Base-by-base conservation (phyloP, 805 yeast genomes). In the Candida nitratophila region DNA sequence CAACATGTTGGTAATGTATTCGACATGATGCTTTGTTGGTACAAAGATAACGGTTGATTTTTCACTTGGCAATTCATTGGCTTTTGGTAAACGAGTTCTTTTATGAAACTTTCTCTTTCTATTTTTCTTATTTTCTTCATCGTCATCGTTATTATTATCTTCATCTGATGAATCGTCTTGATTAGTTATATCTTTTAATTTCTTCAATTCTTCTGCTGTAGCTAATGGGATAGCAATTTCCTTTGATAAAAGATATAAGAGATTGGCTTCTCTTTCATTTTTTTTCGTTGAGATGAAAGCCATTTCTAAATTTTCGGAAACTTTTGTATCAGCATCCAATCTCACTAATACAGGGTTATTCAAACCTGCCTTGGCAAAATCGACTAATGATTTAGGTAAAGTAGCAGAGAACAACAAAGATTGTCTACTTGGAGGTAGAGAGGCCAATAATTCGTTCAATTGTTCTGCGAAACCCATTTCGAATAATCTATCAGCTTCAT, bases 11-110 rank as follows among this genome's bases (percentile, higher is more conserved):
- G 91, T 71, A 41, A 93, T 73, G 60, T 88, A 95, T 65, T 93
- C 99, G 20, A 93, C 99, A 65, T 93, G 99, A 66, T 93, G 99
- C 66, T 89, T 85, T 0, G 99, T 93, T 39, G 98, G 99, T 8
- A 88, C 97, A 55, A 93, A 93, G 2, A 93, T 76, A 52, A 93
- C 89, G 1, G 99, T 93, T 4, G 98, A 87, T 49, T 77, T 70
- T 47, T 81, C 81, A 3, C 95, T 83, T 1, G 97, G 96, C 47
- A 91, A 66, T 46, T 81, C 90, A 54, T 81, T 84, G 0, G 96
- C 96, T 2, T 82, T 76, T 7, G 95, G 91, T 38, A 83, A 67
- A 52, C 79, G 74, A 46, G 73, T 77, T 50, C 76, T 77, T 46
- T 69, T 73, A 33, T 68, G 66, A 39, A 65, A 62, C 29, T 65